Percentiles rank a stretch among this genome's conserved stretches.
phyloP scores from a whole-genome alignment of 169 alveolate genomes.

The Eimeria brunetti region DNA sequence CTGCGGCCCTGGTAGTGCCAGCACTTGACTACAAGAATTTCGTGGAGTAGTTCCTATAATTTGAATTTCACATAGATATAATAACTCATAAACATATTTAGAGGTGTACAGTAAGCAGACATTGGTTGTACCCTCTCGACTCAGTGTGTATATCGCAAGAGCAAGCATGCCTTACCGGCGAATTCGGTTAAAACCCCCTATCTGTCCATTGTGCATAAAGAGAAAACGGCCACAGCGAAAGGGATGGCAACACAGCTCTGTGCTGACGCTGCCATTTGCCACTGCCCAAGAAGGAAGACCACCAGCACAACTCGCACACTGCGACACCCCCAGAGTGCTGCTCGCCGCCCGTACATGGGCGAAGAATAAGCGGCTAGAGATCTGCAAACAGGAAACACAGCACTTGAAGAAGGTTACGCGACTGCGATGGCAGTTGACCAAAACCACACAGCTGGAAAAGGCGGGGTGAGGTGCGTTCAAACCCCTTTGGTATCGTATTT shows the following conservation, averaged over 20 bases:
- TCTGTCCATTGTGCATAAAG: conserved; percentile 80
- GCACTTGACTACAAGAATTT: too few species aligned
- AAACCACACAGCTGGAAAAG: background rate
- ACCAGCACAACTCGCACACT: conserved; percentile 33
- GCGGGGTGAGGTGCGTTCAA: background rate
- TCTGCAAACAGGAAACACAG: conserved; percentile 33
- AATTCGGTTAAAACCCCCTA: conserved; percentile 69
- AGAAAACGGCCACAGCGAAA: conserved; percentile 79
- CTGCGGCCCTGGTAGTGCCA: background rate
- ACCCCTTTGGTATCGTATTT: background rate
- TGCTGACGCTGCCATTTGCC: conserved; percentile 73
- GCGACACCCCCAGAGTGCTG: conserved; percentile 48
- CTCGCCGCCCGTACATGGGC: conserved; percentile 82
- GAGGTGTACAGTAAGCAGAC: background rate
- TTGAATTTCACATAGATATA: too few species aligned
- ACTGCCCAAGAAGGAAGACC: conserved; percentile 73
- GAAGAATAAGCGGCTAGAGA: conserved; percentile 73
- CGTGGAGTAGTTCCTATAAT: too few species aligned
- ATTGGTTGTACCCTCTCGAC: background rate
- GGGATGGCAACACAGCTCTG: conserved; percentile 81
- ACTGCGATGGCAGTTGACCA: background rate
- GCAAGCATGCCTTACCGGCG: conserved; percentile 57
- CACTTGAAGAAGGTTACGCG: background rate
- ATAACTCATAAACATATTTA: too few species aligned
- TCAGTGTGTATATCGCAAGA: background rate